Evolutionary conservation across 805 yeast genomes (phyloP), one percentile per base, ranked within the genome.

Genomic region (Geotrichum ghanense): DNA sequence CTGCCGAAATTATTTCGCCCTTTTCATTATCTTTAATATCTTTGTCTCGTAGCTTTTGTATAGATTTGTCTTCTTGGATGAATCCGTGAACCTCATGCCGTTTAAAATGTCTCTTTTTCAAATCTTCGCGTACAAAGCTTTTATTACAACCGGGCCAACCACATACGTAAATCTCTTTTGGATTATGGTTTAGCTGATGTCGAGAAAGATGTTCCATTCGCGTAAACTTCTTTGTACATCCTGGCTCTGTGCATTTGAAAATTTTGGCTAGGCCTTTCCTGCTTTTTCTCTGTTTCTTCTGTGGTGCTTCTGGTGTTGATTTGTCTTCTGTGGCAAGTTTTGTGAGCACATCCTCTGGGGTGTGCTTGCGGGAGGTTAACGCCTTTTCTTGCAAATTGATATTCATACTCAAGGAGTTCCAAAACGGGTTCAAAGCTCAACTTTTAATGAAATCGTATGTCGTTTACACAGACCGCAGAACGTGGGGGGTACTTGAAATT

Each of bases 121-220:
- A 50, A 43, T 64, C 68, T 34, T 63, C 65, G 2, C 68, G 53
- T 9, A 64, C 68, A 60, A 64, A 64, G 21, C 57, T 55, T 46
- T 56, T 58, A 14, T 50, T 45, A 44, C 68, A 64, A 10, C 57
- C 62, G 3, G 57, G 57, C 61, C 63, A 64, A 12, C 55, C 46
- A 43, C 68, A 64, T 20, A 47, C 46, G 43, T 50, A 63, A n/a
- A 63, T 64, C 41, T 60, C 55, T 48, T 65, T 62, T 14, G 69
- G 68, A 3, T 35, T 48, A 47, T 51, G 62, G 49, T 58, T 58
- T 24, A 58, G 50, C 49, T 58, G 62, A 45, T 58, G 62, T 16
- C 62, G 41, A 3, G 46, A 48, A 14, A 58, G 48, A 41, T 58
- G 62, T 45, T 58, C 62, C 9, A 51, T 44, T 5, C 62, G 46